Conservation (phyloP, 345 rosid genomes). For the Ailanthus altissimus region DNA sequence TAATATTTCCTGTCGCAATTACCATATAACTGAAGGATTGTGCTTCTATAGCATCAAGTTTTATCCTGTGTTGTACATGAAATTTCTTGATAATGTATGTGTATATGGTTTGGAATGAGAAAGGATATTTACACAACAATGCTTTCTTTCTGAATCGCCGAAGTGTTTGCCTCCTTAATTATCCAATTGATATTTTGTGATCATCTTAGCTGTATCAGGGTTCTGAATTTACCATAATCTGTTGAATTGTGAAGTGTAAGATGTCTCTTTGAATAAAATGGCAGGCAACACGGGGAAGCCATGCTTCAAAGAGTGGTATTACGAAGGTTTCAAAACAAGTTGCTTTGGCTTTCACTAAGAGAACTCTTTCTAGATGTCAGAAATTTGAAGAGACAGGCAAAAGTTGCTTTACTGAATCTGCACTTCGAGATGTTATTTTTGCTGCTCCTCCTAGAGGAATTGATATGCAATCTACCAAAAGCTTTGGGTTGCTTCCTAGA, state of each 20-base stretch:
- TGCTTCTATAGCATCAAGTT: background rate
- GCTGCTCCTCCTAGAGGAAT: constrained; percentile 32
- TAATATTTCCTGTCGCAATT: constrained; percentile 20
- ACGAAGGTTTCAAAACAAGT: constrained; percentile 52
- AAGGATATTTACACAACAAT: no score
- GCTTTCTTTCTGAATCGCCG: background rate
- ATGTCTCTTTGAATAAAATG: constrained; percentile 15
- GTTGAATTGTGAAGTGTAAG: constrained; percentile 4
- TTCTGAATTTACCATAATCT: constrained; percentile 3
- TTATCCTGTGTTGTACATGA: background rate
- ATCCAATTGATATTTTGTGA: background rate
- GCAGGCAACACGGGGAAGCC: constrained; percentile 57
- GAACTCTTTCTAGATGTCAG: constrained; percentile 55
- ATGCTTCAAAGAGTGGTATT: constrained; percentile 41
- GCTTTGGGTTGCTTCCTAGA: background rate
- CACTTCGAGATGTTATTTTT: constrained; percentile 45
- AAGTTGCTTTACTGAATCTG: constrained; percentile 58
- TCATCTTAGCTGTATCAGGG: background rate
- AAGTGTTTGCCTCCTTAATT: background rate
- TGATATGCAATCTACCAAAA: constrained; percentile 21
- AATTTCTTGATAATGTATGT: background rate
- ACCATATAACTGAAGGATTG: constrained; percentile 9
- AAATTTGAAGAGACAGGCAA: constrained; percentile 56
- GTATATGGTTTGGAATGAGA: no score
- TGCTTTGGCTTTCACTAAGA: constrained; percentile 51